Evolutionary conservation across 305 asterid genomes (phyloP).

Genomic region (Rubia peregrina): DNA sequence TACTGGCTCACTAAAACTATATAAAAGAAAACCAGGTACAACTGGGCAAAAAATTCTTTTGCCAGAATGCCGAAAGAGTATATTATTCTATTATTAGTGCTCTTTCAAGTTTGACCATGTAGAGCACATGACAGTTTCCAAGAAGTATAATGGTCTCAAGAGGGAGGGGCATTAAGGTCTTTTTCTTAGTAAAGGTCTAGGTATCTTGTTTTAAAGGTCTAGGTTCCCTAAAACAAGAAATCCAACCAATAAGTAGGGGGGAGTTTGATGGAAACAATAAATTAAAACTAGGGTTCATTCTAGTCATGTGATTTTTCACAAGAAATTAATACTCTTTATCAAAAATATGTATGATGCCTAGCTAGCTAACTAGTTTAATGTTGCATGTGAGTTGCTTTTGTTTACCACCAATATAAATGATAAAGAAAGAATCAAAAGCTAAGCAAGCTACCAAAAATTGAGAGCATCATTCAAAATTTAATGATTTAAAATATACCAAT

Average conservation of each 20-base stretch:
- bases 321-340: slow-evolving; percentile 6
- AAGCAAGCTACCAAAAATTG: no score
- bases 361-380: background rate
- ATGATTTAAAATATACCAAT: no score
- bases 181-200: background rate
- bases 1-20: slow-evolving; percentile 5
- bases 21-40: background rate
- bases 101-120: slow-evolving; percentile 10
- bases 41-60: background rate
- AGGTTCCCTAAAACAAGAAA: background rate
- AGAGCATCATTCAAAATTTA: no score
- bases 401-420: background rate
- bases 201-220: no score
- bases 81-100: background rate
- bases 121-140: background rate
- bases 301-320: slow-evolving; percentile 11
- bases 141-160: background rate
- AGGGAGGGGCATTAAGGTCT: background rate
- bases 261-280: background rate
- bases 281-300: background rate
- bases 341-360: background rate
- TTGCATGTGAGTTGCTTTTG: slow-evolving; percentile 3
- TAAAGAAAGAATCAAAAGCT: no score
- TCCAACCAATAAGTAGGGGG: background rate
- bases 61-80: slow-evolving; percentile 1